Percentiles rank a stretch among this genome's conserved stretches.
These are phyloP conservation scores for Monosporascus sp. DNA, from an alignment of 2,329 filamentous ascomycete genomes.

Conservation along the genomic window DNA sequence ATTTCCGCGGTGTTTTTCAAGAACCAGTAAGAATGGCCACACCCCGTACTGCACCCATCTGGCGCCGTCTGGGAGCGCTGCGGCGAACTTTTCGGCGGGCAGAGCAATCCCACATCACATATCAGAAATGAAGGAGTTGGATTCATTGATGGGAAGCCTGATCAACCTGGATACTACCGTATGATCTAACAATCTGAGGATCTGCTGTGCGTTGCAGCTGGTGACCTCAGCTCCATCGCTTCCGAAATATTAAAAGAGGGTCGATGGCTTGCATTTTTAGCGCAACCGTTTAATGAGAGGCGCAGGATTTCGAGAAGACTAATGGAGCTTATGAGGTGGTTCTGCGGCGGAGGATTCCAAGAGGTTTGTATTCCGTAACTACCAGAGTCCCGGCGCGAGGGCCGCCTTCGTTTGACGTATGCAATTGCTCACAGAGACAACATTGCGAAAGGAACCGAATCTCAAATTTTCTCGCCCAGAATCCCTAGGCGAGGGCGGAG, in stretches of 20 bases:
- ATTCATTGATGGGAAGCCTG: not conserved
- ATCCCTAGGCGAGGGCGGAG: too few relatives aligned
- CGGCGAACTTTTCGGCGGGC: not conserved
- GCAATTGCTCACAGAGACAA: too few relatives aligned
- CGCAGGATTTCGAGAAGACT: not conserved
- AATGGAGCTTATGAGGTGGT: too few relatives aligned
- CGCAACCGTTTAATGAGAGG: not conserved
- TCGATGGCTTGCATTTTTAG: not conserved
- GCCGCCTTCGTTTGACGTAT: too few relatives aligned
- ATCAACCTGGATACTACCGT: not conserved
- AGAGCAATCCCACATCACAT: not conserved
- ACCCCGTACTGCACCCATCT: not conserved
- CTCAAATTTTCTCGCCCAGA: too few relatives aligned
- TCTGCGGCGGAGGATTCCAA: too few relatives aligned
- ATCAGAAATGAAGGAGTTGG: not conserved
- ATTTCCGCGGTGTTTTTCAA: constrained; percentile 7
- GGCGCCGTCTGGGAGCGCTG: not conserved
- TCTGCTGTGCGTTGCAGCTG: not conserved
- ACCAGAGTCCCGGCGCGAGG: too few relatives aligned
- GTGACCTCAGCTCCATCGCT: not conserved
- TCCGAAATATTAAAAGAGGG: not conserved
- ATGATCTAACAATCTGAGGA: not conserved
- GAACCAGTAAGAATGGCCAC: constrained; percentile 4
- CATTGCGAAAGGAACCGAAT: too few relatives aligned
- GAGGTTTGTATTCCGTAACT: too few relatives aligned